Percentiles rank a stretch among this genome's conserved stretches.
Evolutionary conservation across 768 basidiomycete genomes (phyloP).

Genomic region (Suillus paluster): DNA sequence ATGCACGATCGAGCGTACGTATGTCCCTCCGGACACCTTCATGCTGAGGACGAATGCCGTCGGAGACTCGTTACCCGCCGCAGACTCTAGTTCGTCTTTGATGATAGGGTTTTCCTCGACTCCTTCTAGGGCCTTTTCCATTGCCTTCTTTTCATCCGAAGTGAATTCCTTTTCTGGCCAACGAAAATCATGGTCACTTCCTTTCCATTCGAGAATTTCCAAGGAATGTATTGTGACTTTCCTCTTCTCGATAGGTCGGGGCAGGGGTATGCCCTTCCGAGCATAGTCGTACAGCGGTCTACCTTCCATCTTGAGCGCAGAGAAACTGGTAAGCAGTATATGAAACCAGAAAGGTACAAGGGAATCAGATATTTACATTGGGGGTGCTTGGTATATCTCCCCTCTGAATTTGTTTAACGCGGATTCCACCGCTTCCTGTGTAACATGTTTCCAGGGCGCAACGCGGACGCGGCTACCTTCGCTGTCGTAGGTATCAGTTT

Average conservation of each 20-base stretch:
- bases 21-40: constrained; percentile 96
- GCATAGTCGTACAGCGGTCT: constrained; percentile 96
- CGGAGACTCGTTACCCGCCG: constrained; percentile 47
- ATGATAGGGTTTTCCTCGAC: constrained; percentile 45
- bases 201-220: constrained; percentile 80
- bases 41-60: constrained; percentile 87
- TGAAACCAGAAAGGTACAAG: constrained; percentile 4
- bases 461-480: constrained; percentile 81
- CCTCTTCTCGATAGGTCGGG: constrained; percentile 91
- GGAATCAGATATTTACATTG: constrained; percentile 62
- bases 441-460: constrained; percentile 85
- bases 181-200: constrained; percentile 70
- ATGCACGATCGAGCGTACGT: constrained; percentile 94
- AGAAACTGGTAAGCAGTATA: constrained; percentile 65
- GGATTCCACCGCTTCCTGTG: constrained; percentile 71
- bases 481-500: constrained; percentile 94
- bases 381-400: constrained; percentile 88
- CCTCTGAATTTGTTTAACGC: constrained; percentile 79
- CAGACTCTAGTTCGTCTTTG: constrained; percentile 35
- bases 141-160: constrained; percentile 67
- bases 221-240: constrained; percentile 82
- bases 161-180: constrained; percentile 79
- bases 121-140: constrained; percentile 65
- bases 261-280: constrained; percentile 85
- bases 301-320: constrained; percentile 98